Evolutionary conservation across 1,139 yeast genomes (phyloP).

Genomic region (Hyphopichia khmerensis): DNA sequence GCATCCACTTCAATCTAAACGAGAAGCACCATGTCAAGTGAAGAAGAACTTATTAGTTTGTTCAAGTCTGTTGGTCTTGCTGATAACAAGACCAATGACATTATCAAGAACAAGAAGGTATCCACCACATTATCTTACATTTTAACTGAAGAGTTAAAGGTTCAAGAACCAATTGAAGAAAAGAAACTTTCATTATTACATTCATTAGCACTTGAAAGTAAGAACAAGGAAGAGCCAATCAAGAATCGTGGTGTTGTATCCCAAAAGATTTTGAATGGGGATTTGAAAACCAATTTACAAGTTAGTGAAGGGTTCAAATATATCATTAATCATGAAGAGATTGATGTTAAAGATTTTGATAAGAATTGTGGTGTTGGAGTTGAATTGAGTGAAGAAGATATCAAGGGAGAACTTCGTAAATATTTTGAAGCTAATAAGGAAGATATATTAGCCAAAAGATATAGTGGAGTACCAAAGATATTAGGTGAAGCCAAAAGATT

Average conservation of each 20-base stretch:
- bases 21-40: slow-evolving; percentile 11
- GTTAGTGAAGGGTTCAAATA: slow-evolving; percentile 80
- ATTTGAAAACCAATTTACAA: slow-evolving; percentile 68
- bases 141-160: slow-evolving; percentile 36
- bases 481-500: slow-evolving; percentile 75
- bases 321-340: slow-evolving; percentile 40
- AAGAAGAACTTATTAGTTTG: slow-evolving; percentile 35
- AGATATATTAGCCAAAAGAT: slow-evolving; percentile 68
- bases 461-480: slow-evolving; percentile 70
- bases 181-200: slow-evolving; percentile 68
- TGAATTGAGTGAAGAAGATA: slow-evolving; percentile 64
- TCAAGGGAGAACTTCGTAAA: slow-evolving; percentile 52
- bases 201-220: slow-evolving; percentile 67
- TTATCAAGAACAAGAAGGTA: slow-evolving; percentile 81
- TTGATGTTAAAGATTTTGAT: slow-evolving; percentile 48
- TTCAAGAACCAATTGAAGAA: slow-evolving; percentile 27
- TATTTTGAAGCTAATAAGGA: slow-evolving; percentile 60
- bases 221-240: slow-evolving; percentile 30
- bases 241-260: slow-evolving; percentile 52
- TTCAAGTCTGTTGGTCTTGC: slow-evolving; percentile 67
- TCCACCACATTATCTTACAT: slow-evolving; percentile 65
- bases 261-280: slow-evolving; percentile 61
- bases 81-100: slow-evolving; percentile 70
- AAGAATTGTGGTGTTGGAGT: slow-evolving; percentile 79
- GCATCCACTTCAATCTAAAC: not conserved